These are phyloP conservation scores for Neopestalotiopsis sp. DNA, from an alignment of 2,329 filamentous ascomycete genomes.

Conservation along the genomic window DNA sequence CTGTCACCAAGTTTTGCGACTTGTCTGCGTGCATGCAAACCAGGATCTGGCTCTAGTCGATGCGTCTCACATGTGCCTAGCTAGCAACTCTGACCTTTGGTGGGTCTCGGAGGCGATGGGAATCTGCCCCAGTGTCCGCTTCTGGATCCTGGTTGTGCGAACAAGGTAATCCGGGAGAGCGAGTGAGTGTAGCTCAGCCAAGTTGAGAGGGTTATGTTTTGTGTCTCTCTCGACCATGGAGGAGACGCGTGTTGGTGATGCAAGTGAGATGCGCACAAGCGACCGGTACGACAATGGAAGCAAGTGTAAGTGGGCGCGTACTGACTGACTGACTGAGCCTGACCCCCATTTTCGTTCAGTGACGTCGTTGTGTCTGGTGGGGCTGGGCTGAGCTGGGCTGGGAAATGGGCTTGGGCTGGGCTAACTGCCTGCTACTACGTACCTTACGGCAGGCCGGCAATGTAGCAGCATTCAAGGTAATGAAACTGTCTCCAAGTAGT, in stretches of 20 bases:
- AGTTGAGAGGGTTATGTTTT: neutral
- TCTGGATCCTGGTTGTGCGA: neutral
- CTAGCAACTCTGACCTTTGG: neutral
- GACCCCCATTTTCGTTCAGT: neutral
- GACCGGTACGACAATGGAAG: neutral
- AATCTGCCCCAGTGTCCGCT: neutral
- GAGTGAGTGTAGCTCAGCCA: neutral
- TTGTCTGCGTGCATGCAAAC: neutral
- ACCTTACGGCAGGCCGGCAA: no score
- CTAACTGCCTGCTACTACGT: no score
- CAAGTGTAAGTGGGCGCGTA: neutral
- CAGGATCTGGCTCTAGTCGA: neutral
- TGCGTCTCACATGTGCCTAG: neutral
- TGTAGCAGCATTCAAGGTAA: no score
- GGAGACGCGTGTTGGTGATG: conserved; percentile 3
- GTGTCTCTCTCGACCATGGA: neutral
- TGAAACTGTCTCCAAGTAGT: no score
- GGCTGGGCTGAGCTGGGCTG: neutral
- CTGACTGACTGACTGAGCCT: neutral
- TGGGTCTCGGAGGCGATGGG: neutral
- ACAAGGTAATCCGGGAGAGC: neutral
- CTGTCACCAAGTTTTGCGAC: neutral
- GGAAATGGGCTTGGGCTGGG: no score
- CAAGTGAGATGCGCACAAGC: neutral
- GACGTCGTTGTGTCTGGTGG: conserved; percentile 18